A percentile compares a stretch with the other conserved stretches of the same genome.
Conservation (phyloP, 768 basidiomycete species). For the Lactarius deliciosus region DNA sequence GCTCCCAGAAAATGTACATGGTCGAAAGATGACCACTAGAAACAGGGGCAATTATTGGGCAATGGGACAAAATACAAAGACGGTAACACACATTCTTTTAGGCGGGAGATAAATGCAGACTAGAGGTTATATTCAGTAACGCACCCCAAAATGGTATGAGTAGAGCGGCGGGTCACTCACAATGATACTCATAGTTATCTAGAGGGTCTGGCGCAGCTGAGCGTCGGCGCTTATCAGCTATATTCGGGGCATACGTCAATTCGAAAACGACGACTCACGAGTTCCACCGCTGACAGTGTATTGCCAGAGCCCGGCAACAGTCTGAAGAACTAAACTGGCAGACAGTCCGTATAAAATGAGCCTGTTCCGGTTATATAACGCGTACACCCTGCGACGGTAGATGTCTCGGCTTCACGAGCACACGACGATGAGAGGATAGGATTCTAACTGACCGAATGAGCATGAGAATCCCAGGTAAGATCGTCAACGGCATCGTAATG, state of each 20-base stretch:
- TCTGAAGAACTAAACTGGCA: slow-evolving; percentile 20
- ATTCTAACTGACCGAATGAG: slow-evolving; percentile 24
- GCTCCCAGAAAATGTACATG: slow-evolving; percentile 29
- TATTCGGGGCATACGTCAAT: not conserved
- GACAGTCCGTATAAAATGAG: slow-evolving; percentile 22
- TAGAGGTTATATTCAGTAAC: slow-evolving; percentile 6
- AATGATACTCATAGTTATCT: slow-evolving; percentile 29
- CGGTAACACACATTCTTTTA: slow-evolving; percentile 18
- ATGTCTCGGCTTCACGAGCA: not conserved
- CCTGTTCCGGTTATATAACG: slow-evolving; percentile 28
- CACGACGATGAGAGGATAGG: not conserved
- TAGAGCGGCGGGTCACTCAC: slow-evolving; percentile 14
- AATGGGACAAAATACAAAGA: not conserved
- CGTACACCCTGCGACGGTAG: slow-evolving; percentile 23
- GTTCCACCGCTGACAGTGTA: slow-evolving; percentile 22
- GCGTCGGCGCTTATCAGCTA: not conserved
- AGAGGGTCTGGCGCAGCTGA: slow-evolving; percentile 27
- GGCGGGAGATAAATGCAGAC: slow-evolving; percentile 29
- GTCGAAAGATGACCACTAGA: slow-evolving; percentile 21
- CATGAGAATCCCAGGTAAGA: slow-evolving; percentile 28
- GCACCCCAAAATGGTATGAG: not conserved
- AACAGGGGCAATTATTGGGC: not conserved
- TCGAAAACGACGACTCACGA: slow-evolving; percentile 11
- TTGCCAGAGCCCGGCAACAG: slow-evolving; percentile 25
- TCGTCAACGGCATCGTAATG: slow-evolving; percentile 24